A percentile compares a stretch with the other conserved stretches of the same genome.
phyloP scores from a whole-genome alignment of 2,329 filamentous ascomycete species.

The Microascus cirrosus region DNA sequence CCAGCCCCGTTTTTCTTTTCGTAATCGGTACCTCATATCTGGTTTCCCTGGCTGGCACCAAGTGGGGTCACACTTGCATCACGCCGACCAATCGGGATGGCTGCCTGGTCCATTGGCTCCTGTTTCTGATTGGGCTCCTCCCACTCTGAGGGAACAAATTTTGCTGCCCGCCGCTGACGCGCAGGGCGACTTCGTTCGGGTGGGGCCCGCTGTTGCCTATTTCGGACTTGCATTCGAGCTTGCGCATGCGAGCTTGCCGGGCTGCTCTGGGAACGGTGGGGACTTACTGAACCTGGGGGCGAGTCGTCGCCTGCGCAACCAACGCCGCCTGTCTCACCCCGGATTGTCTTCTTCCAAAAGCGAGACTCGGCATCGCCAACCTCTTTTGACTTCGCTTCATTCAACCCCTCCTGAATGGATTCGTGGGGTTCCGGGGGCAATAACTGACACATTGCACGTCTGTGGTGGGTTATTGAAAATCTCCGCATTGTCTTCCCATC shows the following conservation, averaged over 20 bases:
- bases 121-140: background rate
- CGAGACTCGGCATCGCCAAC: background rate
- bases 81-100: background rate
- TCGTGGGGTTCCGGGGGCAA: no score
- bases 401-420: no score
- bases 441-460: no score
- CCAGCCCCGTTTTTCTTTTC: background rate
- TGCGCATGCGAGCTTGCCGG: background rate
- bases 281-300: background rate
- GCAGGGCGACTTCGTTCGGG: background rate
- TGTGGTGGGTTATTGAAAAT: no score
- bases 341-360: background rate
- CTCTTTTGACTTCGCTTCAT: no score
- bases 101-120: background rate
- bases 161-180: background rate
- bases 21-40: constrained; percentile 4
- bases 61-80: background rate
- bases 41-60: background rate
- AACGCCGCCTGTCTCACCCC: background rate
- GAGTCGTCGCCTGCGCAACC: background rate
- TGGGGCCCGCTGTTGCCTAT: background rate
- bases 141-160: background rate
- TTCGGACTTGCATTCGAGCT: background rate
- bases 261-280: background rate
- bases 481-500: no score